These are phyloP conservation scores for Blastobotrys apis DNA, from an alignment of 1,139 yeast genomes.

Conservation along the genomic window DNA sequence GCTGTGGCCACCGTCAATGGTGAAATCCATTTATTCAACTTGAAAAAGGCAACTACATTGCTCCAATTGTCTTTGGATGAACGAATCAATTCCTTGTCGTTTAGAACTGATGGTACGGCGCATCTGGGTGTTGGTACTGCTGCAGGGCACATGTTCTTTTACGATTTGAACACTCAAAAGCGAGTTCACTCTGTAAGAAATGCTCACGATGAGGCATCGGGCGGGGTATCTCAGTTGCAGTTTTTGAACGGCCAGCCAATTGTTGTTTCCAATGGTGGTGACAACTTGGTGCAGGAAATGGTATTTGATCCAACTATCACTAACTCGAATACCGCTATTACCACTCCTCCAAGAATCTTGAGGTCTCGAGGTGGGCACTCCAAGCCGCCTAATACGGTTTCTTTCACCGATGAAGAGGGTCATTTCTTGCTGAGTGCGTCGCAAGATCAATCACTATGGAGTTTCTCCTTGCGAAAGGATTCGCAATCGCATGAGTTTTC, in stretches of 20 bases:
- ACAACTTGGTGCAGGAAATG: conserved; percentile 81
- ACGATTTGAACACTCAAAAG: conserved; percentile 67
- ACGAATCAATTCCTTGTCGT: conserved; percentile 67
- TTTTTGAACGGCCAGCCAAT: conserved; percentile 93
- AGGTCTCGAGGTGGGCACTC: conserved; percentile 97
- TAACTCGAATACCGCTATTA: conserved; percentile 49
- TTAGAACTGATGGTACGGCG: conserved; percentile 87
- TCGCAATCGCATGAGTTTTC: conserved; percentile 95
- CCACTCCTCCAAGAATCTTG: conserved; percentile 85
- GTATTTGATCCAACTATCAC: conserved; percentile 89
- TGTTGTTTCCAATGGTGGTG: conserved; percentile 87
- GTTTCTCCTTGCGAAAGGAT: conserved; percentile 87
- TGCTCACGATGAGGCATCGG: conserved; percentile 66
- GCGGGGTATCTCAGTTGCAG: conserved; percentile 73
- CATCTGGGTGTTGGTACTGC: conserved; percentile 78
- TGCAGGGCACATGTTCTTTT: conserved; percentile 80
- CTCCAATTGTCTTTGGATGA: conserved; percentile 58
- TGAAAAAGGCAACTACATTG: conserved; percentile 58
- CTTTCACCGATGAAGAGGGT: conserved; percentile 74
- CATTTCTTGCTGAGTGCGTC: conserved; percentile 88
- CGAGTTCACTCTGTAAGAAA: conserved; percentile 71
- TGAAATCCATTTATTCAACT: conserved; percentile 57
- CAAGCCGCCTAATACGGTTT: conserved; percentile 76
- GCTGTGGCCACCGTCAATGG: conserved; percentile 79
- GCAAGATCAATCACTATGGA: conserved; percentile 82